Conservation (phyloP, 306 rosid species). For the Glycine soja region DNA sequence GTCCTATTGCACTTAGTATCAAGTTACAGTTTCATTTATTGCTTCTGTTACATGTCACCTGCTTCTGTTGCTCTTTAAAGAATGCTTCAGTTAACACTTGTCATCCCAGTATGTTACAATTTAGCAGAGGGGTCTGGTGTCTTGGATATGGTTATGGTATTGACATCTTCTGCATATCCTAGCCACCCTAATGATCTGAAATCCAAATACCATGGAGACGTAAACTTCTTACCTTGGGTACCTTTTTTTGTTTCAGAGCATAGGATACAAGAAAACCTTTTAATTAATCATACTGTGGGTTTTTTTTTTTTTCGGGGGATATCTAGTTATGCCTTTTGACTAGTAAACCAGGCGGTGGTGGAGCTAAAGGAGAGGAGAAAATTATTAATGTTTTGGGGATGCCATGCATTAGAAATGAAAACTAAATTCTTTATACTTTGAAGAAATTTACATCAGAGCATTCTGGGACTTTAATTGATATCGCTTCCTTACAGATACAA, state of each 20-base stretch:
- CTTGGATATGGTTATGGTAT: no score
- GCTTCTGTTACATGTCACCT: conserved; percentile 9
- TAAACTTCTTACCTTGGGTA: neutral
- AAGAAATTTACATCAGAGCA: neutral
- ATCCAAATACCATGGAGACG: no score
- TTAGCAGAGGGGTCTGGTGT: no score
- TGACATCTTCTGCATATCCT: no score
- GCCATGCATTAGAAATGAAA: neutral
- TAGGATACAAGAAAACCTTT: neutral
- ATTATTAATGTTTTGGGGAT: neutral
- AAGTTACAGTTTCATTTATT: conserved; percentile 37
- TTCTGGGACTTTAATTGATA: conserved; percentile 8
- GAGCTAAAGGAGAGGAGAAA: neutral
- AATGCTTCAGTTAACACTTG: conserved; percentile 36
- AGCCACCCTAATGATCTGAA: no score
- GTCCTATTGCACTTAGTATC: conserved; percentile 46
- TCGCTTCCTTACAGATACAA: conserved; percentile 4
- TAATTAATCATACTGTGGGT: neutral
- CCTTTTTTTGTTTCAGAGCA: conserved; percentile 6
- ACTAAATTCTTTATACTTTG: neutral
- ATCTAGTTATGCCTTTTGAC: neutral
- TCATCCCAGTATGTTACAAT: conserved; percentile 1
- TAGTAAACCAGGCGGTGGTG: neutral
- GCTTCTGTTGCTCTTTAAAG: conserved; percentile 24
- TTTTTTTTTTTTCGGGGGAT: neutral